Base-by-base conservation (phyloP, 352 stramenopile genomes). In the Globisporangium splendens region DNA sequence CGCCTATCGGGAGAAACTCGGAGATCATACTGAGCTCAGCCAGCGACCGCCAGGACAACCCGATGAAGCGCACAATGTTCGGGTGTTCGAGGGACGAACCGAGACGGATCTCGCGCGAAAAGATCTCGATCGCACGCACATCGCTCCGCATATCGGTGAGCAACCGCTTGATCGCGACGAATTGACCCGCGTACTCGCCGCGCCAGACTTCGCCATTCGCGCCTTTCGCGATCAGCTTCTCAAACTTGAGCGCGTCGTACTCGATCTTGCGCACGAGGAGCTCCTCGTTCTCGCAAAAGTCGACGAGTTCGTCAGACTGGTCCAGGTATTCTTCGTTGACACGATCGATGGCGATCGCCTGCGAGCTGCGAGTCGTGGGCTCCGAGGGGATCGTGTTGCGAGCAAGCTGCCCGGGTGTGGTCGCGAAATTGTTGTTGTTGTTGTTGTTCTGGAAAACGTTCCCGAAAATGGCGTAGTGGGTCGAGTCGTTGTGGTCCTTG, bases 11-110 rank as follows among this genome's bases (percentile, higher is more conserved):
- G 65, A 91, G 75, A 51, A 85, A 88, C 62, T 91, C 80, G 3
- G 72, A 80, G 12, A 91, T 64, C 33, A 82, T 84, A 24, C 68
- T 80, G 20, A 91, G 43, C 21, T 91, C 76, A 0, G 70, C 68
- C 5, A 86, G 54, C 12, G 61, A 62, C 12, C 64, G 69, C 80
- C 80, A 91, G n/a, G 78, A 72, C 2, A 88, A 38, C 3, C 80
- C 75, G 15, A 88, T 68, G 48, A 88, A 90, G 7, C 65, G 70
- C 21, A 88, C 80, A n/a, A 90, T 88, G 56, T 86, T 87, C 2
- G 76, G 77, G 33, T 90, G 80, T 2, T 76, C 73, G 0, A 90
- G 61, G 24, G 63, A 58, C 0, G 80, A 71, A 0, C 70, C 72
- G 0, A 90, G 65, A 0, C 75, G 68, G 11, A 88, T 75, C 39